Percentiles rank a stretch among this genome's conserved stretches.
phyloP scores from a whole-genome alignment of 2,329 filamentous ascomycete species.

The Microcera coccophila region DNA sequence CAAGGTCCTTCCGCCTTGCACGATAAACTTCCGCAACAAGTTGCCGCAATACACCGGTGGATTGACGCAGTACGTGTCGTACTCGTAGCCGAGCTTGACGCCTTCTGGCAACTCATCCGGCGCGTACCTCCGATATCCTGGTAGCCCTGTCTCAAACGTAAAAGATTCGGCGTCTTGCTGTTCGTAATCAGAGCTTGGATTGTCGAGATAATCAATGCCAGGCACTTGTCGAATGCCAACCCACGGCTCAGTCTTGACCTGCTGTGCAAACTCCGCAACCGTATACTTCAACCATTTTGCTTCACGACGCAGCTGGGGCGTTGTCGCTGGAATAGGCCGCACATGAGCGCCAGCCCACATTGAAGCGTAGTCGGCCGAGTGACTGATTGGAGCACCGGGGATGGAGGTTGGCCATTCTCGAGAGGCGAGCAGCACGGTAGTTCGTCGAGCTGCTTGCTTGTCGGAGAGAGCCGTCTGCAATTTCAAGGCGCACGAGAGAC shows the following conservation, averaged over 20 bases:
- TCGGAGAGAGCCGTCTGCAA: slow-evolving; percentile 33
- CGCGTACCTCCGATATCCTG: slow-evolving; percentile 27
- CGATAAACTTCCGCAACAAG: slow-evolving; percentile 30
- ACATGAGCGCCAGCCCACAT: slow-evolving; percentile 57
- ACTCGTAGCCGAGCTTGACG: slow-evolving; percentile 46
- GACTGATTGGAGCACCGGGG: slow-evolving; percentile 26
- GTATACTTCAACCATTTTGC: slow-evolving; percentile 31
- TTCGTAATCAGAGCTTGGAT: slow-evolving; percentile 38
- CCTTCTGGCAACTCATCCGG: slow-evolving; percentile 38
- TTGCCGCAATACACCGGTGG: slow-evolving; percentile 49
- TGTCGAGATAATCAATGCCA: slow-evolving; percentile 51
- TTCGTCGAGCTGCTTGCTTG: neutral
- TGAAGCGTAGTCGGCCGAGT: slow-evolving; percentile 47
- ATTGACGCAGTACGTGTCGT: slow-evolving; percentile 53
- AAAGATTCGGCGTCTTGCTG: slow-evolving; percentile 28
- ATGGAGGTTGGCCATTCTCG: slow-evolving; percentile 36
- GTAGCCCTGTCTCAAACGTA: slow-evolving; percentile 25
- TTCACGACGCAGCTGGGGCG: slow-evolving; percentile 31
- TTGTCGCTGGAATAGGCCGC: slow-evolving; percentile 43
- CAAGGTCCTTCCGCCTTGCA: slow-evolving; percentile 29
- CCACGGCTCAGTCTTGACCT: slow-evolving; percentile 23
- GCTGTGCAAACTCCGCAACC: slow-evolving; percentile 22
- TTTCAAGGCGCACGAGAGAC: slow-evolving; percentile 46
- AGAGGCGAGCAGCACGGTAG: slow-evolving; percentile 26
- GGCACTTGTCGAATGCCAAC: slow-evolving; percentile 47